A percentile compares a stretch with the other conserved stretches of the same genome.
Conservation (phyloP, 805 yeast genomes). For the Crinitomyces ghanaensis region DNA sequence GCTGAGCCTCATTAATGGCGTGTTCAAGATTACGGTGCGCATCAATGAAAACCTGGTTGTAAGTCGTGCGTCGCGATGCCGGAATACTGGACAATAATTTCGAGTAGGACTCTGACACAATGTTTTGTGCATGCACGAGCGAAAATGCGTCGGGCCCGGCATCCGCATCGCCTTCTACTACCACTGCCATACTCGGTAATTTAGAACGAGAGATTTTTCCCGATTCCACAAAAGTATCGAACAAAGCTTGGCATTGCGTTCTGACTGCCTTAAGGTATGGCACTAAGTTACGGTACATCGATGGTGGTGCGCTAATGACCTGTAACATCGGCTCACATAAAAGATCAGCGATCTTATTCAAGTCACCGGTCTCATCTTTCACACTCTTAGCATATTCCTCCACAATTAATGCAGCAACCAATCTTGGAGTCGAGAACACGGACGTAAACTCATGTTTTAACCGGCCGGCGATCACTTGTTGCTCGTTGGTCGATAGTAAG, state of each 20-base stretch:
- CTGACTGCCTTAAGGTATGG: constrained; percentile 79
- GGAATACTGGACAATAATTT: constrained; percentile 51
- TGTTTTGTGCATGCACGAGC: constrained; percentile 60
- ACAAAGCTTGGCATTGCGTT: constrained; percentile 74
- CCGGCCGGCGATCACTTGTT: constrained; percentile 6
- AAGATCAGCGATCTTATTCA: constrained; percentile 5
- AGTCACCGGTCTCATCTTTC: constrained; percentile 1
- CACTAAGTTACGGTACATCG: constrained; percentile 64
- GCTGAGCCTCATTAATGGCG: constrained; percentile 59
- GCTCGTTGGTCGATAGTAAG: constrained; percentile 12
- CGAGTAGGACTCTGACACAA: constrained; percentile 52
- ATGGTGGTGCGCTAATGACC: constrained; percentile 7
- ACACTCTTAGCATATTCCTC: constrained; percentile 40
- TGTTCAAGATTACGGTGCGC: constrained; percentile 55
- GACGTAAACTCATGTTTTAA: constrained; percentile 26
- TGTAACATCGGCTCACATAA: constrained; percentile 13
- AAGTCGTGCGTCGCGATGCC: constrained; percentile 57
- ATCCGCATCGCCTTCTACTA: constrained; percentile 87
- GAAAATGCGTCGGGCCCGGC: constrained; percentile 93
- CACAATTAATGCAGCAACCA: constrained; percentile 55
- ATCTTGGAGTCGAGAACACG: constrained; percentile 69
- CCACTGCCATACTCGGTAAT: constrained; percentile 73
- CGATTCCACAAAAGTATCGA: constrained; percentile 62
- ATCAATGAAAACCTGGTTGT: constrained; percentile 65
- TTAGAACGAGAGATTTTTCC: constrained; percentile 63